Percentiles rank a stretch among this genome's conserved stretches.
phyloP scores from a whole-genome alignment of 2,329 filamentous ascomycete species.

The Fusarium verrucosum region DNA sequence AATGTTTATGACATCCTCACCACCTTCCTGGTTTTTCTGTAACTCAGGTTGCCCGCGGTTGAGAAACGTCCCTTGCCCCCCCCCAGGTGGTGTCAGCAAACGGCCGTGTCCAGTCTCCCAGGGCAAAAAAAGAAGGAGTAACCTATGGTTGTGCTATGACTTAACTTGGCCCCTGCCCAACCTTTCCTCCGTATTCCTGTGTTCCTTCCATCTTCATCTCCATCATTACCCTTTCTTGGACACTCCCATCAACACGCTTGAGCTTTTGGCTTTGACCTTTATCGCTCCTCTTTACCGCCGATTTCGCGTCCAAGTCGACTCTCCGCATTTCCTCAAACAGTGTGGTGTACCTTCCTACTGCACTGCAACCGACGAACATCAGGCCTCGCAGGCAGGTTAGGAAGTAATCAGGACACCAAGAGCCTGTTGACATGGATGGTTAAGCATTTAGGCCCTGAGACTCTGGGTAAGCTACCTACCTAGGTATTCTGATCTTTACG shows the following conservation, averaged over 20 bases:
- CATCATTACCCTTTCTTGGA: not conserved
- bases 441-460: too few relatives aligned
- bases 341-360: constrained; percentile 43
- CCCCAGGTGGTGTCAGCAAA: constrained; percentile 25
- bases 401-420: too few relatives aligned
- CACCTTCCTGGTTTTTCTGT: too few relatives aligned
- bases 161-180: constrained; percentile 30
- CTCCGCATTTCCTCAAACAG: constrained; percentile 27
- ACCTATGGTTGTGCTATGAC: constrained; percentile 7
- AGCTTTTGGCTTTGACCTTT: not conserved
- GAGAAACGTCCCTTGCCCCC: constrained; percentile 28
- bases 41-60: not conserved
- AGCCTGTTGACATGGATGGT: too few relatives aligned
- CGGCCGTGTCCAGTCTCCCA: not conserved
- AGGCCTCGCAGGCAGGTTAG: too few relatives aligned
- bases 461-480: too few relatives aligned
- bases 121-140: constrained; percentile 26
- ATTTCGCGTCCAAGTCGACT: constrained; percentile 13
- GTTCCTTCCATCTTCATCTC: not conserved
- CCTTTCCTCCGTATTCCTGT: constrained; percentile 20
- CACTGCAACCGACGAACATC: constrained; percentile 17
- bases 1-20: too few relatives aligned
- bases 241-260: not conserved
- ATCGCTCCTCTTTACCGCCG: constrained; percentile 16
- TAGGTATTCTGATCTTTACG: too few relatives aligned